Base-by-base conservation (phyloP, 2,329 filamentous ascomycete genomes). In the Fusarium marasasianum region DNA sequence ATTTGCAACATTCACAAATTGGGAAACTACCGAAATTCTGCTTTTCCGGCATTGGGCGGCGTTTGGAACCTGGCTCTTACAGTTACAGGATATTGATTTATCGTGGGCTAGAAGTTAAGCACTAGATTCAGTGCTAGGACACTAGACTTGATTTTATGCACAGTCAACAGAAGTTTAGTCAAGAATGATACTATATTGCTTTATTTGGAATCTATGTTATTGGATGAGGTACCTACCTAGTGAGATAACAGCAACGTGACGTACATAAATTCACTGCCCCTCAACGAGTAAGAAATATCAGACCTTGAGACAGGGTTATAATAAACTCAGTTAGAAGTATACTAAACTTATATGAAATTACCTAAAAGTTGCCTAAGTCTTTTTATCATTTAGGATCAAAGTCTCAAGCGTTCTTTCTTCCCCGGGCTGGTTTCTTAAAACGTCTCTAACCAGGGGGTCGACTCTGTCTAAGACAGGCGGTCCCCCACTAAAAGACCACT, bases 21-120 rank as follows among this genome's bases (percentile, higher is more conserved):
- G 69, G 71, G 68, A 53, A 69, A 67, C 41, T 62, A 71, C 60
- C 63, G 63, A 70, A 50, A 51, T 50, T 69, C 63, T 63, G 33
- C 51, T 44, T 72, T 60, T 63, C 60, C 65, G 75, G 75, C 77
- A 79, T 79, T 76, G 77, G 77, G 71, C 63, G 77, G 76, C 77
- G 77, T 78, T 47, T 53, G 63, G 64, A 50, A 62, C 53, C 45
- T 57, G 51, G 50, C 63, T 60, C 38, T 40, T 60, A 61, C 31
- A 54, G 43, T 48, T 61, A 63, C 44, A 63, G 48, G 56, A 62
- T 58, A 71, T 61, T 55, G 56, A 57, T 70, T 55, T 47, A 58
- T 45, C 24, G 29, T 45, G 48, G 48, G 33, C 35, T 54, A 43
- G 41, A 33, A 51, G 35, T 56, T 40, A 41, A 58, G 44, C 44